A percentile compares a stretch with the other conserved stretches of the same genome.
Conservation (phyloP, 106 monocot species). For the Cymbidium sinense region DNA sequence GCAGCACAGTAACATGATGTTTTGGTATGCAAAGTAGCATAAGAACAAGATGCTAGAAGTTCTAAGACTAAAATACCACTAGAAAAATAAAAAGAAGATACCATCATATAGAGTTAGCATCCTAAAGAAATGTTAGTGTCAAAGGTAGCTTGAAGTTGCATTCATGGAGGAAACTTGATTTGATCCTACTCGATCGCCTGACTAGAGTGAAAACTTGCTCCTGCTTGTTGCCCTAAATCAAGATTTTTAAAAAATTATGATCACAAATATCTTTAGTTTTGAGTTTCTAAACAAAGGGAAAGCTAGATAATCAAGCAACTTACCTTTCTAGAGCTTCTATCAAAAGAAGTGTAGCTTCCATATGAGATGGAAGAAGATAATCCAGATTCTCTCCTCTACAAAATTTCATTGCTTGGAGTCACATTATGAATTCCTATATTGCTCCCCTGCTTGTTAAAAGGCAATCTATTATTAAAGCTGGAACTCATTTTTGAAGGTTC, state of each 20-base stretch:
- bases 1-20: too few species aligned
- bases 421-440: not conserved
- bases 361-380: constrained; percentile 47
- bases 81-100: too few species aligned
- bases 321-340: constrained; percentile 70
- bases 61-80: too few species aligned
- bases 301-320: not conserved
- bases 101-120: too few species aligned
- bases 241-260: not conserved
- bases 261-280: too few species aligned
- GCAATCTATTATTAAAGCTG: constrained; percentile 18
- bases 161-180: constrained; percentile 42
- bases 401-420: constrained; percentile 19
- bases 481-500: constrained; percentile 26
- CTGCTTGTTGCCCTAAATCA: constrained; percentile 36
- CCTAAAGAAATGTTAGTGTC: too few species aligned
- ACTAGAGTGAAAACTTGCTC: constrained; percentile 76
- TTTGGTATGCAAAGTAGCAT: too few species aligned
- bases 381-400: constrained; percentile 51
- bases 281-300: not conserved
- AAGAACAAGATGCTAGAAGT: too few species aligned
- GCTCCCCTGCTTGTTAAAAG: not conserved
- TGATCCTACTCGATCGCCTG: constrained; percentile 72
- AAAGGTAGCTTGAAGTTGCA: too few species aligned
- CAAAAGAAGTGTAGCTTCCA: constrained; percentile 81